Conservation (phyloP, 805 yeast species). For the Debaryomyces prosopidis region DNA sequence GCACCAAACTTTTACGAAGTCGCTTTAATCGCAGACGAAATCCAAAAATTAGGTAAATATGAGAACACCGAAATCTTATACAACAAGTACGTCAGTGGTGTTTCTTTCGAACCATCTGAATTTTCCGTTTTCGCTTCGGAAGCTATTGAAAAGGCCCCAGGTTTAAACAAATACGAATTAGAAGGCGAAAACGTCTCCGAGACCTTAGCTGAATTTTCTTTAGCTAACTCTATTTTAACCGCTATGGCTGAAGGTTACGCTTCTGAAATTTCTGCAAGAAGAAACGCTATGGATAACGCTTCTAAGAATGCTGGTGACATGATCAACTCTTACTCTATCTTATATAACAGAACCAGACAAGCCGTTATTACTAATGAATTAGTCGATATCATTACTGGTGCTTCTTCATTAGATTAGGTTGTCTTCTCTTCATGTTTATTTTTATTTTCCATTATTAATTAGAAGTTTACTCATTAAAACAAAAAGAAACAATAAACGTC, state of each 20-base stretch:
- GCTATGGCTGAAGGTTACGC: slow-evolving; percentile 99
- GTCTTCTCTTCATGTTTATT: not conserved
- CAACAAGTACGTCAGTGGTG: slow-evolving; percentile 86
- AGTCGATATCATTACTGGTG: slow-evolving; percentile 99
- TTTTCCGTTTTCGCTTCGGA: slow-evolving; percentile 67
- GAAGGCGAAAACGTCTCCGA: slow-evolving; percentile 67
- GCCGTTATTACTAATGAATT: slow-evolving; percentile 98
- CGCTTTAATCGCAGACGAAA: slow-evolving; percentile 83
- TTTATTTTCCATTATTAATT: not conserved
- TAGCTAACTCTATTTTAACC: slow-evolving; percentile 85
- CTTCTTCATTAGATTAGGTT: slow-evolving; percentile 87
- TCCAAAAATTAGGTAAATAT: slow-evolving; percentile 67
- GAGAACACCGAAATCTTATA: slow-evolving; percentile 76
- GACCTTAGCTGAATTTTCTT: slow-evolving; percentile 79
- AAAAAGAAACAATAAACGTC: slow-evolving; percentile 2
- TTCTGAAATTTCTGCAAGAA: slow-evolving; percentile 96
- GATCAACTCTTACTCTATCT: slow-evolving; percentile 93
- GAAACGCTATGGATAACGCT: slow-evolving; percentile 99
- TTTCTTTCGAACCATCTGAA: slow-evolving; percentile 82
- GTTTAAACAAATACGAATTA: slow-evolving; percentile 77
- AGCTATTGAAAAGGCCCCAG: slow-evolving; percentile 81
- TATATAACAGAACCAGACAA: slow-evolving; percentile 99
- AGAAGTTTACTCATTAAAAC: not conserved
- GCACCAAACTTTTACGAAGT: slow-evolving; percentile 94
- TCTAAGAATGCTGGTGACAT: slow-evolving; percentile 99